phyloP scores from a whole-genome alignment of 306 rosid species.

The Sindora glabra region DNA sequence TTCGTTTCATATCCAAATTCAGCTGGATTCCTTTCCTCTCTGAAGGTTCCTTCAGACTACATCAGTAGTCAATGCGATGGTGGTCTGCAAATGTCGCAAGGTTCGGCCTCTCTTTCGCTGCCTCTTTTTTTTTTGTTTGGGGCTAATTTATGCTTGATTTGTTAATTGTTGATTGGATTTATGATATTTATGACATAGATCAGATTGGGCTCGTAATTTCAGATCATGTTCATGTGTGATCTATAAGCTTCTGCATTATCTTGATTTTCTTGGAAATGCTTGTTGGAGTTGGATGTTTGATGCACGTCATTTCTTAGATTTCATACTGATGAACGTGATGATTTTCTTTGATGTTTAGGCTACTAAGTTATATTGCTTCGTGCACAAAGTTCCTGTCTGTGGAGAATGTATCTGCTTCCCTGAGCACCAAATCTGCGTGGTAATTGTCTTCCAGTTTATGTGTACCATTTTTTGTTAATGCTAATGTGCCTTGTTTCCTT shows the following conservation, averaged over 20 bases:
- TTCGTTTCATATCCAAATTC: background rate
- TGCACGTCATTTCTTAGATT: background rate
- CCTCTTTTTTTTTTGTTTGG: background rate
- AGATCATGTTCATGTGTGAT: conserved; percentile 19
- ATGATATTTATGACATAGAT: too few relatives aligned
- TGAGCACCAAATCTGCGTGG: conserved; percentile 96
- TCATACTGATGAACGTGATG: background rate
- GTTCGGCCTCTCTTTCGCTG: conserved; percentile 22
- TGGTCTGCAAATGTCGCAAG: conserved; percentile 99
- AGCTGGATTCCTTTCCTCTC: background rate
- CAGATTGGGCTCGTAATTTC: conserved; percentile 27
- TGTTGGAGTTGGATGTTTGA: background rate
- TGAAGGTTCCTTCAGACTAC: conserved; percentile 2
- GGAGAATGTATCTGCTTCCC: conserved; percentile 98
- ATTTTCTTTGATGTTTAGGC: conserved; percentile 56
- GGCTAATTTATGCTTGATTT: conserved; percentile 14
- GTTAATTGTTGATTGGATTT: conserved; percentile 17
- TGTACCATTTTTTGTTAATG: background rate
- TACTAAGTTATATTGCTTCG: conserved; percentile 92
- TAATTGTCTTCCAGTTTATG: conserved; percentile 16
- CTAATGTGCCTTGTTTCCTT: background rate
- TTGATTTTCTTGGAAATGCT: conserved; percentile 2
- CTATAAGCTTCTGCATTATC: conserved; percentile 18
- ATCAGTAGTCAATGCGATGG: conserved; percentile 65
- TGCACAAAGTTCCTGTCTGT: conserved; percentile 99